A percentile compares a stretch with the other conserved stretches of the same genome.
These are phyloP conservation scores for Torulaspora microellipsoides DNA, from an alignment of 805 yeast species.

Conservation along the genomic window DNA sequence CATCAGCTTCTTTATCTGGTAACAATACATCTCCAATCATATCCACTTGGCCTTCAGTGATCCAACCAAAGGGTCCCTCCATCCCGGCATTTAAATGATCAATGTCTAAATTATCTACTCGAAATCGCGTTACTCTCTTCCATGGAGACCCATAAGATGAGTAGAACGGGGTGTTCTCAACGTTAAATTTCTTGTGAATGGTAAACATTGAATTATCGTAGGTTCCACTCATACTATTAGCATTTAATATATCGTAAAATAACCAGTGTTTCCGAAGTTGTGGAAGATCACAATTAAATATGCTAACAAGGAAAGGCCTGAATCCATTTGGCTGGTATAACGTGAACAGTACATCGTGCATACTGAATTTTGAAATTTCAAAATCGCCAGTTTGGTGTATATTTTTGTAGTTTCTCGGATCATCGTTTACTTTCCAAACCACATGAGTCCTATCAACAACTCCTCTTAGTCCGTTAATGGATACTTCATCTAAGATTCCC, in stretches of 20 bases:
- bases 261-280: slow-evolving; percentile 88
- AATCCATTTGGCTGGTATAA: slow-evolving; percentile 76
- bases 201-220: slow-evolving; percentile 93
- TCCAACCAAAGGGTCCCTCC: slow-evolving; percentile 98
- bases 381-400: slow-evolving; percentile 82
- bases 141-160: slow-evolving; percentile 36
- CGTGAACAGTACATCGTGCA: slow-evolving; percentile 83
- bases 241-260: slow-evolving; percentile 79
- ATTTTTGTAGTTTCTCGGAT: slow-evolving; percentile 75
- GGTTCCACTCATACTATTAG: slow-evolving; percentile 81
- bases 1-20: slow-evolving; percentile 57
- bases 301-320: slow-evolving; percentile 79
- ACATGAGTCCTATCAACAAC: slow-evolving; percentile 89
- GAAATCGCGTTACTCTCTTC: slow-evolving; percentile 65
- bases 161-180: slow-evolving; percentile 9
- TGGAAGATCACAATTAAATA: slow-evolving; percentile 81
- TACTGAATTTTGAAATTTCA: slow-evolving; percentile 74
- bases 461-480: slow-evolving; percentile 83
- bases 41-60: slow-evolving; percentile 85
- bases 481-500: slow-evolving; percentile 79
- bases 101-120: slow-evolving; percentile 80
- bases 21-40: slow-evolving; percentile 87
- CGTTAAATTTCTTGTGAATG: slow-evolving; percentile 53
- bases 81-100: slow-evolving; percentile 89
- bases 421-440: slow-evolving; percentile 73